Base-by-base conservation (phyloP, 164 flowering plant species). In the Annona cherimola region DNA sequence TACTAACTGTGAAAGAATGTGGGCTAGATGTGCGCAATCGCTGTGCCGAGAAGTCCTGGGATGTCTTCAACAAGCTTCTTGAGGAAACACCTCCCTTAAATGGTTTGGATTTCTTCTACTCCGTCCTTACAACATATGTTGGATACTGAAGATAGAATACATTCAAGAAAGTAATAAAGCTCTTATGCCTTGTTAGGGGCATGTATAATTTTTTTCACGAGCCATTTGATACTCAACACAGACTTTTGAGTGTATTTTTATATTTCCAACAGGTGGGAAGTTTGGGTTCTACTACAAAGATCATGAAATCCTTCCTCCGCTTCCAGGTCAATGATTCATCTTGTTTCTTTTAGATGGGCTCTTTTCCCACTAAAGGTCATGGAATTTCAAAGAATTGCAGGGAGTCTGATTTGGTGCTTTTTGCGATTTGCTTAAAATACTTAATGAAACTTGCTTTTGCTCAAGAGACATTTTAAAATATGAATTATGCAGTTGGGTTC, bases 281-380 rank as follows among this genome's bases (percentile, higher is more conserved):
- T 69, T 93, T 4, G 99, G 99, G 41, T 95, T 95, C 83, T 93
- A 90, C 82, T 95, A 90, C 84, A 93, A 86, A 79, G 99, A 95
- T 73, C 94, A 91, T 83, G 99, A 95, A 83, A 95, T 95, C 73
- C 86, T 91, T 75, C 99, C 99, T 74, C 98, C 99, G 0, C 91
- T 95, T 26, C 99, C 99, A 73, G 90, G 99, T 95, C 4, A 63
- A 80, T 73, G 11, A 16, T 43, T 44, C 14, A 20, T 46, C 14
- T 50, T 50, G 57, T 50, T 50, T 41, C 18, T 44, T 9, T 26
- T 26, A 26, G 35, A 1, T 26, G 35, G 35, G 35, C 35, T 26
- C 35, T 12, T 64, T 64, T 64, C 18, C 18, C n/a, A 11, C 41
- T 64, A 64, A 11, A 4, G 9, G 14, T 50, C 57, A 50, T 50